A percentile compares a stretch with the other conserved stretches of the same genome.
Conservation (phyloP, 2,329 filamentous ascomycete species). For the Penicillium sp. region DNA sequence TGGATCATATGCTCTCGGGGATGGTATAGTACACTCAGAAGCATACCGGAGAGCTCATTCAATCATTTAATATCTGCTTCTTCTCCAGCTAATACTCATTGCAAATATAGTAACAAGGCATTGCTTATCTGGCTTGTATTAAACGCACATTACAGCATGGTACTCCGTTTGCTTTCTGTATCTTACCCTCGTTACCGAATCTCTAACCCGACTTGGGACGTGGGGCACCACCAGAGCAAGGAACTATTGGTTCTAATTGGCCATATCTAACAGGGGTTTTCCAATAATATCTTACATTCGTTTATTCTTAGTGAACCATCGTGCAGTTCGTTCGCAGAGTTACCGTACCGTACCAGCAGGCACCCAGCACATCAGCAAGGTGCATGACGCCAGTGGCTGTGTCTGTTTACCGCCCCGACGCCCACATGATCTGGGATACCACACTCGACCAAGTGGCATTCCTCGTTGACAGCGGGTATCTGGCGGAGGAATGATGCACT, state of each 20-base stretch:
- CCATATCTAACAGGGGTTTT: not conserved
- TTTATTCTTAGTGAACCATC: not conserved
- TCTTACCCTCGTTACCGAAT: not conserved
- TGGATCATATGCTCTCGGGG: not conserved
- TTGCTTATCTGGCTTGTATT: not conserved
- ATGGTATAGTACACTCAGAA: not conserved
- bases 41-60: not conserved
- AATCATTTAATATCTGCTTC: not conserved
- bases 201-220: not conserved
- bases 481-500: not conserved
- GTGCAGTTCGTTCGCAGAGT: not conserved
- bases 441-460: slow-evolving; percentile 13
- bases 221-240: not conserved
- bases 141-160: too few relatives aligned
- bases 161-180: not conserved
- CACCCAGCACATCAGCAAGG: not conserved
- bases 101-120: not conserved
- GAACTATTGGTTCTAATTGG: not conserved
- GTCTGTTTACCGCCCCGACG: slow-evolving; percentile 2
- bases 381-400: slow-evolving; percentile 25
- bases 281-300: not conserved
- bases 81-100: not conserved
- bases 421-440: slow-evolving; percentile 1
- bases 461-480: slow-evolving; percentile 2
- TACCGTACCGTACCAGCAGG: not conserved